A percentile compares a stretch with the other conserved stretches of the same genome.
phyloP scores from a whole-genome alignment of 768 basidiomycete genomes.

The Lactarius evosmus region DNA sequence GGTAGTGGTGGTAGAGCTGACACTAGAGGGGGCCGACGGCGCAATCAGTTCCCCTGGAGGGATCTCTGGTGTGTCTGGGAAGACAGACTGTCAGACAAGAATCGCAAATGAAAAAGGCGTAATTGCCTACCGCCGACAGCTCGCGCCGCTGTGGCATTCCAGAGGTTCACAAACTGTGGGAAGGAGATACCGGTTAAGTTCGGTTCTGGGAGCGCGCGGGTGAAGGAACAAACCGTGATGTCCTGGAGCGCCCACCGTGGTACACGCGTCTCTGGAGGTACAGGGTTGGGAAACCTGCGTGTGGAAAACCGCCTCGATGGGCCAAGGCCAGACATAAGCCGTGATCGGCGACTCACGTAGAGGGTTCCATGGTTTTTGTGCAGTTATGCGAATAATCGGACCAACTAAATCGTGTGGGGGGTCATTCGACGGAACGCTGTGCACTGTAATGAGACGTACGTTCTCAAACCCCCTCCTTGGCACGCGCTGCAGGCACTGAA shows the following conservation, averaged over 20 bases:
- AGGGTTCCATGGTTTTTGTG: too few species aligned
- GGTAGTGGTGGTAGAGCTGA: background rate
- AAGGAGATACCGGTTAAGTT: background rate
- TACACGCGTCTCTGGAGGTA: constrained; percentile 14
- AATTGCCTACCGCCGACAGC: constrained; percentile 2
- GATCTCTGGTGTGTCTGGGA: constrained; percentile 1
- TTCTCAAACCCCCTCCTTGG: too few species aligned
- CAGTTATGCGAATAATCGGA: too few species aligned
- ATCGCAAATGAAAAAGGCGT: background rate
- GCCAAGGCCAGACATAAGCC: too few species aligned
- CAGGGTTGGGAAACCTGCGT: constrained; percentile 8
- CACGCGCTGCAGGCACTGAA: too few species aligned
- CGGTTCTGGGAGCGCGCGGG: too few species aligned
- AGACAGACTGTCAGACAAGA: background rate
- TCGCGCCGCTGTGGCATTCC: background rate
- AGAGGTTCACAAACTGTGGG: background rate
- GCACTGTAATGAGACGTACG: too few species aligned
- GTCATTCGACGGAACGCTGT: too few species aligned
- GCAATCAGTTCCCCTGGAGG: background rate
- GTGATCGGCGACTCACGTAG: too few species aligned
- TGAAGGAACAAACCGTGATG: constrained; percentile 2
- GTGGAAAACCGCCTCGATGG: too few species aligned
- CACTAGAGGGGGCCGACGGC: background rate
- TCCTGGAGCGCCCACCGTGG: constrained; percentile 15
- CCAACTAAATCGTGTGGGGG: too few species aligned